Evolutionary conservation across 2,329 filamentous ascomycete genomes (phyloP).

Genomic region (Hypoxylon sp.): DNA sequence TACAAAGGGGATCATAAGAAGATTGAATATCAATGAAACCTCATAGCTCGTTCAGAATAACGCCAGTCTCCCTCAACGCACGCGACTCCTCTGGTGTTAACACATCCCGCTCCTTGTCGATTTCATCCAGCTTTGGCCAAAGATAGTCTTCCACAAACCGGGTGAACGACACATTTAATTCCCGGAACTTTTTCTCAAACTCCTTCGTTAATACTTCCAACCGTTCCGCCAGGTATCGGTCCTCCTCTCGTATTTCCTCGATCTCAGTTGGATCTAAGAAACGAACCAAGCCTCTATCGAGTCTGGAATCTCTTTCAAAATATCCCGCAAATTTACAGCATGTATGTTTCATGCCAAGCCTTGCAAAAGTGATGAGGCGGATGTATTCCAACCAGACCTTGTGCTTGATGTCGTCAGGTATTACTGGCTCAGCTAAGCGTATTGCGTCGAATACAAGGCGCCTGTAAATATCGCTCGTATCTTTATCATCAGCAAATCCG

Average conservation of each 20-base stretch:
- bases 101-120: slow-evolving; percentile 17
- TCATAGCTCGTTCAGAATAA: slow-evolving; percentile 11
- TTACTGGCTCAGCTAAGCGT: neutral
- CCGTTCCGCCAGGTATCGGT: slow-evolving; percentile 11
- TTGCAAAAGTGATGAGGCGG: slow-evolving; percentile 7
- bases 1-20: neutral
- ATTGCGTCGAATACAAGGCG: neutral
- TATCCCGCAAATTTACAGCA: slow-evolving; percentile 23
- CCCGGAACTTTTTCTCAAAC: slow-evolving; percentile 19
- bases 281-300: neutral
- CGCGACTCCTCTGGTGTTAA: slow-evolving; percentile 11
- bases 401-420: neutral
- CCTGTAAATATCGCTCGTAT: neutral
- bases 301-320: no score
- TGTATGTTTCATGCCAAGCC: slow-evolving; percentile 26
- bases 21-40: neutral
- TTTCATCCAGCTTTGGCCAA: slow-evolving; percentile 10
- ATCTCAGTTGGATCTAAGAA: slow-evolving; percentile 21
- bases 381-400: neutral
- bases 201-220: slow-evolving; percentile 21
- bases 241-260: slow-evolving; percentile 29
- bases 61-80: slow-evolving; percentile 26
- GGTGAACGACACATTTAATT: slow-evolving; percentile 14
- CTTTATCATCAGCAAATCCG: no score
- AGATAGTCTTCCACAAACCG: slow-evolving; percentile 20